Evolutionary conservation across 345 rosid species (phyloP).

Genomic region (Eucalyptus cloeziana): DNA sequence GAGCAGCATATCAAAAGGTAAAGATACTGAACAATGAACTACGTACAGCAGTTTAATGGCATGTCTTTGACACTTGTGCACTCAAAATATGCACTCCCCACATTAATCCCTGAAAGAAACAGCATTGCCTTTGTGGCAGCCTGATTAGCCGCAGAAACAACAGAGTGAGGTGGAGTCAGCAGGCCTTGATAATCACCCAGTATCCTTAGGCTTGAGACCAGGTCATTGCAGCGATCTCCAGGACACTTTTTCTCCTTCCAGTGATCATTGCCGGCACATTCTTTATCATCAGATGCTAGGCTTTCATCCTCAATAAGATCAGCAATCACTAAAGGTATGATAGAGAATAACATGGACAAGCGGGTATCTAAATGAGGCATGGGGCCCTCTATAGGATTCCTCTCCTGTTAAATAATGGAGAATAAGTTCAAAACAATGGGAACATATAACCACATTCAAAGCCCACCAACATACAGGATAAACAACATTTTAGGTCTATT

Average conservation of each 20-base stretch:
- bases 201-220: slow-evolving; percentile 65
- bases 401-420: slow-evolving; percentile 40
- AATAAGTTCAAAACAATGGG: background rate
- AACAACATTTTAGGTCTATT: background rate
- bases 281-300: slow-evolving; percentile 16
- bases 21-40: background rate
- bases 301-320: slow-evolving; percentile 77
- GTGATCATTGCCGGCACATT: slow-evolving; percentile 10
- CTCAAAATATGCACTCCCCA: slow-evolving; percentile 55
- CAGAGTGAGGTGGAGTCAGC: slow-evolving; percentile 74
- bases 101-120: slow-evolving; percentile 59
- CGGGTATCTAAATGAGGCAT: slow-evolving; percentile 80
- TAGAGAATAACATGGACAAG: slow-evolving; percentile 75
- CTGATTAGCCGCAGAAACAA: slow-evolving; percentile 80
- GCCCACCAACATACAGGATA: background rate
- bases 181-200: slow-evolving; percentile 79
- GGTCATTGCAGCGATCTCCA: slow-evolving; percentile 33
- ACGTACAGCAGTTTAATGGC: slow-evolving; percentile 76
- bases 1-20: background rate
- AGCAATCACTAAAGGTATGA: slow-evolving; percentile 66
- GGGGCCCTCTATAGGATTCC: slow-evolving; percentile 92
- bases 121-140: slow-evolving; percentile 81
- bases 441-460: background rate
- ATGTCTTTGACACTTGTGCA: slow-evolving; percentile 68
- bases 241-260: slow-evolving; percentile 13